A percentile compares a stretch with the other conserved stretches of the same genome.
Evolutionary conservation across 2,329 filamentous ascomycete species (phyloP).

Genomic region (Aspergillus tamarii): DNA sequence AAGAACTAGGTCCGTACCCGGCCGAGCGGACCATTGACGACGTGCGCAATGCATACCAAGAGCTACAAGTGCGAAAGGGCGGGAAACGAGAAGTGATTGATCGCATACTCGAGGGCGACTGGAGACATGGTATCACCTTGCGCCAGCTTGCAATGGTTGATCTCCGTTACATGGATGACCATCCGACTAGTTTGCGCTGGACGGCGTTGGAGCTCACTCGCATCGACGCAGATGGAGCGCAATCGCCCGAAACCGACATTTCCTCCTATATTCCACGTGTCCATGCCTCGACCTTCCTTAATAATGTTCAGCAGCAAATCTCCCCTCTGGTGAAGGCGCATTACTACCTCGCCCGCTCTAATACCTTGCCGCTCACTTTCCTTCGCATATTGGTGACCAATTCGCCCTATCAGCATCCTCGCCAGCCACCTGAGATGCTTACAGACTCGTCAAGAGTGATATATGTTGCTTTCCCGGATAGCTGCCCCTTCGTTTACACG

Average conservation of each 20-base stretch:
- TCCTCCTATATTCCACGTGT: slow-evolving; percentile 64
- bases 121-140: slow-evolving; percentile 58
- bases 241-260: slow-evolving; percentile 34
- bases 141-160: slow-evolving; percentile 60
- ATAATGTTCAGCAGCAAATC: slow-evolving; percentile 73
- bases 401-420: slow-evolving; percentile 71
- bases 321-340: slow-evolving; percentile 81
- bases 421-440: slow-evolving; percentile 40
- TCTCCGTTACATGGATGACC: slow-evolving; percentile 57
- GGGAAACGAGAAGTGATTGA: slow-evolving; percentile 59
- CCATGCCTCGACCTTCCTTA: slow-evolving; percentile 78
- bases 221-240: slow-evolving; percentile 25
- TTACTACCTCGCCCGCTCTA: slow-evolving; percentile 76
- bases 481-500: slow-evolving; percentile 73
- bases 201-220: slow-evolving; percentile 53
- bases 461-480: slow-evolving; percentile 81
- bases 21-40: slow-evolving; percentile 67
- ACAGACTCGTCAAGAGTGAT: slow-evolving; percentile 71
- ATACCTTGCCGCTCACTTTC: slow-evolving; percentile 65
- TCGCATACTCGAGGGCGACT: slow-evolving; percentile 60
- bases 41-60: slow-evolving; percentile 66
- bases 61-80: slow-evolving; percentile 59
- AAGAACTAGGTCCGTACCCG: slow-evolving; percentile 69
- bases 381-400: slow-evolving; percentile 80
- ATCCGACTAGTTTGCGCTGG: slow-evolving; percentile 56